Evolutionary conservation across 148 eudicot genomes (phyloP).

Genomic region (Mesembryanthemum crystallinum): DNA sequence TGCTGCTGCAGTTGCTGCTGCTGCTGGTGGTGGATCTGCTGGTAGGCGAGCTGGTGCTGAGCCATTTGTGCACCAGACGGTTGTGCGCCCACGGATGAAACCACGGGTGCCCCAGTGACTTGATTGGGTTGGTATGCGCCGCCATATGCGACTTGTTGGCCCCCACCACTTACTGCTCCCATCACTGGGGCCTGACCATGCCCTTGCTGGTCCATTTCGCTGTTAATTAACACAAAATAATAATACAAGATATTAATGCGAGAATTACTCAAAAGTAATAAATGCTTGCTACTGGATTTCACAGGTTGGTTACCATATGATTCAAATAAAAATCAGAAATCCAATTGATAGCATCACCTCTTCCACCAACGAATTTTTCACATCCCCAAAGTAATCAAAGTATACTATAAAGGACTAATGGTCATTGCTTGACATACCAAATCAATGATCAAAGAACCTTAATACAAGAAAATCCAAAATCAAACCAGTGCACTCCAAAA

Average conservation of each 20-base stretch:
- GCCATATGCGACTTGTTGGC: constrained; percentile 49
- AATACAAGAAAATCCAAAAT: not conserved
- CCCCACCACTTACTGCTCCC: constrained; percentile 37
- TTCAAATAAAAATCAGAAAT: constrained; percentile 3
- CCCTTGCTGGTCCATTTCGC: constrained; percentile 74
- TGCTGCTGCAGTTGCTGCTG: constrained; percentile 70
- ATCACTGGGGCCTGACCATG: constrained; percentile 48
- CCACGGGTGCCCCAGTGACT: constrained; percentile 46
- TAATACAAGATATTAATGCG: not conserved
- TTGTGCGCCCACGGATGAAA: constrained; percentile 41
- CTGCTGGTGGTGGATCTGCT: constrained; percentile 74
- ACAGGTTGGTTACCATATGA: not conserved
- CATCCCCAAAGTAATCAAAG: not conserved
- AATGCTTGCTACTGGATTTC: not conserved
- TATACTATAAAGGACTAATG: not conserved
- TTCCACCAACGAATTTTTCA: not conserved
- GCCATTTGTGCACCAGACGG: constrained; percentile 48
- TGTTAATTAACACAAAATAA: not conserved
- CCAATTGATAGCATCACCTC: not conserved
- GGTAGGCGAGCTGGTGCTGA: constrained; percentile 69
- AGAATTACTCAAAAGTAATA: not conserved
- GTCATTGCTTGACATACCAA: not conserved
- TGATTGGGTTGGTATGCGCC: constrained; percentile 52
- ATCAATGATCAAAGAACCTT: constrained; percentile 5
- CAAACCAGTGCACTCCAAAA: not conserved